Base-by-base conservation (phyloP, 2,329 filamentous ascomycete genomes). In the Acrodontium crateriforme region DNA sequence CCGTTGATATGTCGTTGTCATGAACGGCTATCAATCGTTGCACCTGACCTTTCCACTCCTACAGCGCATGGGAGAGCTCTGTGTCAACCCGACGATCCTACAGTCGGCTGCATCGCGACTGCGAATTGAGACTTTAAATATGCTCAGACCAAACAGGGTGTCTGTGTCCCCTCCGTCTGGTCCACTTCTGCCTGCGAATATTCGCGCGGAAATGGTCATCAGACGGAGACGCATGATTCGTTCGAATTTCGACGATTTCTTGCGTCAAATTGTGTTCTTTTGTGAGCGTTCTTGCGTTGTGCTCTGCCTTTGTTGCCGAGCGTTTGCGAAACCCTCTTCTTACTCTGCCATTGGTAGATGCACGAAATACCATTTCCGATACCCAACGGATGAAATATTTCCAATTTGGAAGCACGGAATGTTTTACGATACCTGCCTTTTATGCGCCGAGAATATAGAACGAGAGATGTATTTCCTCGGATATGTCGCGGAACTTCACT, bases 21-120 rank as follows among this genome's bases (percentile, higher is more conserved):
- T 49, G 42, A 42, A 39, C 40, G 37, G 41, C 44, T 45, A 47
- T 56, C 47, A 44, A 39, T 47, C 42, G 37, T 35, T 35, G 45
- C 26, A 41, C 37, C 45, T 61, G 60, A 63, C 60, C 60, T 59
- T 61, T 55, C 45, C 26, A 9, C 22, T 14, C 26, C 53, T 38
- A 42, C 37, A 32, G 44, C 45, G 44, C 41, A 49, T 46, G 52
- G 52, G 39, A 39, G 44, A 24, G 36, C 38, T 54, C 53, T 58
- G 57, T 55, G 56, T 59, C 50, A 50, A 38, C 18, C 40, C 38
- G 42, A 34, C 36, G 46, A 42, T 45, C 33, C 40, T 29, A 26
- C 42, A 40, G 25, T 24, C 18, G 29, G 29, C 33, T 26, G 7
- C 19, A 13, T 14, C 32, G 39, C 34, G 38, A 45, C 42, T 47